Base-by-base conservation (phyloP, 1,284 basidiomycete genomes). In the Caloboletus firmus region DNA sequence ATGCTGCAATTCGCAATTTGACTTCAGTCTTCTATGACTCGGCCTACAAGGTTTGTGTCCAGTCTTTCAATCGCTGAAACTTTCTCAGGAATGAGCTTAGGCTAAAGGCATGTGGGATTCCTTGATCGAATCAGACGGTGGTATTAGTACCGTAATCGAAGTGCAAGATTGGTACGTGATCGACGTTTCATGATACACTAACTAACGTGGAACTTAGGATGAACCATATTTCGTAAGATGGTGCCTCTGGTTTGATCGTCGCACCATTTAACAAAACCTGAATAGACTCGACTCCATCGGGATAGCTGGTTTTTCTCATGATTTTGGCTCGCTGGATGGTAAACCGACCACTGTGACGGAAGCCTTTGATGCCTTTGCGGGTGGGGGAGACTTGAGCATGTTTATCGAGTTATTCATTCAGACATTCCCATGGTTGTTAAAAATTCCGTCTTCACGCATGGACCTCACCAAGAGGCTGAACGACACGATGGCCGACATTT, bases 251-350 rank as follows among this genome's bases (percentile, higher is more conserved):
- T 12, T 30, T 34, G 13, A 20, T 26, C 28, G 7, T 36, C 28
- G 10, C 22, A 20, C 6, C 5, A 4, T 39, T 39, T 56, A 4
- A 82, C 79, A 24, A 24, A 3, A 4, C 10, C 24, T 13, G 5
- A 32, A 10, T 54, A 83, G 82, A 1, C 73, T 84, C 8, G 83
- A 85, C 63, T 77, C 76, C 3, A 75, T 85, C 51, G 83, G 84
- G 2, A 81, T 84, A 45, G 80, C 81, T 0, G 83, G 82, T 0
- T 85, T 86, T 59, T 77, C 78, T 3, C 80, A 84, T 62, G 75
- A 84, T 58, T 85, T 85, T 59, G 75, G 75, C 5, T 70, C 80
- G 0, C 69, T 85, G 20, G 74, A 79, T 7, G 82, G 80, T 10
- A 72, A 79, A 59, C 59, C 64, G 3, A 72, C 77, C 2, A 55